Percentiles rank a stretch among this genome's conserved stretches.
These are phyloP conservation scores for Plasmodium malariae DNA, from an alignment of 169 alveolate genomes.

Conservation along the genomic window DNA sequence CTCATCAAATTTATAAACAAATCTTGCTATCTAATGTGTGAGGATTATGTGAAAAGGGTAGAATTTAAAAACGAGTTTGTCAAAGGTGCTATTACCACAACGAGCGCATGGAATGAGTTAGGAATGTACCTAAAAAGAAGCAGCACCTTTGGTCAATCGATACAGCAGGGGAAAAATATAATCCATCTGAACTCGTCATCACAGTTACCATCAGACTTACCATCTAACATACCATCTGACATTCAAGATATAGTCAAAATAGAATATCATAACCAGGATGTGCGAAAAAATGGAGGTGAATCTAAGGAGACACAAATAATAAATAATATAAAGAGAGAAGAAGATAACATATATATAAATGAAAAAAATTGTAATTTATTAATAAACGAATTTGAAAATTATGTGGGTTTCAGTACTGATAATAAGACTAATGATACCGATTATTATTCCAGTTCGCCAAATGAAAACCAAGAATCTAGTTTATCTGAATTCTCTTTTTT, in stretches of 20 bases:
- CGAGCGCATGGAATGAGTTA: not conserved
- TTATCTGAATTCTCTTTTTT: constrained; percentile 43
- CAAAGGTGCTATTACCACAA: not conserved
- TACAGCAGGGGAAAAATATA: too few relatives aligned
- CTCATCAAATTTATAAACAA: constrained; percentile 65
- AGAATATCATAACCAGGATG: too few relatives aligned
- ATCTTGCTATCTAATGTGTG: constrained; percentile 70
- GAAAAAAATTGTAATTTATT: constrained; percentile 41
- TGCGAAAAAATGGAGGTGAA: too few relatives aligned
- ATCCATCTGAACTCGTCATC: too few relatives aligned
- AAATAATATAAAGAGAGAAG: not conserved
- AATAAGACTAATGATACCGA: constrained; percentile 13
- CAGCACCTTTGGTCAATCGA: not conserved
- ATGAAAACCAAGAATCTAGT: constrained; percentile 35
- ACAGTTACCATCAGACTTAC: too few relatives aligned
- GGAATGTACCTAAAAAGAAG: not conserved
- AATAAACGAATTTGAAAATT: constrained; percentile 49
- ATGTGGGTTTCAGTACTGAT: constrained; percentile 25
- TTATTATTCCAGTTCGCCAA: constrained; percentile 53
- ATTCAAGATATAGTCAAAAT: too few relatives aligned
- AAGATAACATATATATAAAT: constrained; percentile 10
- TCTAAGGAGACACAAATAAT: too few relatives aligned
- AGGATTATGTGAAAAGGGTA: constrained; percentile 43
- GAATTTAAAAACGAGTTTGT: constrained; percentile 18
- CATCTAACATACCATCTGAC: too few relatives aligned